Percentiles rank a stretch among this genome's conserved stretches.
Evolutionary conservation across 176 grass and related monocot species (phyloP).

Genomic region (Avena eriantha): DNA sequence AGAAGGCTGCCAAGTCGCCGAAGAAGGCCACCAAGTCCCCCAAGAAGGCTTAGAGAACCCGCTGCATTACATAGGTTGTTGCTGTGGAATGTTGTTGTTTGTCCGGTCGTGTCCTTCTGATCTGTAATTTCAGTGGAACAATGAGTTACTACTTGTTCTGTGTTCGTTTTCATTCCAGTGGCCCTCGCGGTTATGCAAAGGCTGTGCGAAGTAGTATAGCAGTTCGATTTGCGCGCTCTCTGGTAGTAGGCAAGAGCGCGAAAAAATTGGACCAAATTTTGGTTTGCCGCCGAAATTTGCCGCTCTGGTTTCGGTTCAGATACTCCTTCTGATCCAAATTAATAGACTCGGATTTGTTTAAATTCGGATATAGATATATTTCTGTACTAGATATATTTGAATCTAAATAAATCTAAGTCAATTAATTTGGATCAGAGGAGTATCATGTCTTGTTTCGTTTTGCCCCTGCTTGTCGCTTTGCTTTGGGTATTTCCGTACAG

Average conservation of each 20-base stretch:
- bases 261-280: neutral
- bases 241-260: neutral
- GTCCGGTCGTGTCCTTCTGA: neutral
- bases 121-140: neutral
- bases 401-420: no score
- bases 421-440: no score
- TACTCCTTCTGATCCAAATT: no score
- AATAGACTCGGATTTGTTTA: no score
- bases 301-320: neutral
- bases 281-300: neutral
- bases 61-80: neutral
- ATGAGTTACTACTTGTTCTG: neutral
- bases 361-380: no score
- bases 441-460: no score
- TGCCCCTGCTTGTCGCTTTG: no score
- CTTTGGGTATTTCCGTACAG: no score
- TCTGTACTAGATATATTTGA: no score
- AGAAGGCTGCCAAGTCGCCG: slow-evolving; percentile 50
- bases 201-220: neutral
- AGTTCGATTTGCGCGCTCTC: neutral
- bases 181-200: neutral
- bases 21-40: slow-evolving; percentile 43
- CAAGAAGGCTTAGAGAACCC: neutral
- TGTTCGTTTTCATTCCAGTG: no score
- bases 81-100: neutral